Evolutionary conservation across 371 early-diverging fungal genomes (phyloP).

Genomic region (Saksenaea vasiformis): DNA sequence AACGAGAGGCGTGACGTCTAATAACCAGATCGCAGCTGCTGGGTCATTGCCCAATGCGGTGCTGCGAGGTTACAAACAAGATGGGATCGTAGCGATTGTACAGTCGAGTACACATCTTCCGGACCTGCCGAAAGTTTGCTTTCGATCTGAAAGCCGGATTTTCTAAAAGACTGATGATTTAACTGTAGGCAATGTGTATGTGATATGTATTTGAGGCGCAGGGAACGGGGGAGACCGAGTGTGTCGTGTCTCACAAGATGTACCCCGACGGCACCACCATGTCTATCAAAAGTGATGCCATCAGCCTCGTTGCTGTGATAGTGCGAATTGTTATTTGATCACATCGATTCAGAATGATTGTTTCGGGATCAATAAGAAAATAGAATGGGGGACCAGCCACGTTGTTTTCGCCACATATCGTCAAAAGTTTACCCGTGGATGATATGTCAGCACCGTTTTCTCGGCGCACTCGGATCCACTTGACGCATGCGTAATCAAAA

Average conservation of each 20-base stretch:
- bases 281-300: not conserved
- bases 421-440: constrained; percentile 1
- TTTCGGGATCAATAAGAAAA: no score
- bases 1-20: not conserved
- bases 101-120: not conserved
- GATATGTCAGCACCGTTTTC: not conserved
- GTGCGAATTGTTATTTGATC: not conserved
- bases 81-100: not conserved
- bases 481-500: not conserved
- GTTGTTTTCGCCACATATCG: not conserved
- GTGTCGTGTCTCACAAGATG: not conserved
- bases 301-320: not conserved
- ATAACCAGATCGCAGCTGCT: not conserved
- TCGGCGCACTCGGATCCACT: not conserved
- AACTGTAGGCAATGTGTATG: not conserved
- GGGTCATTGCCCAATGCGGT: not conserved
- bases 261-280: not conserved
- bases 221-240: not conserved
- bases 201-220: not conserved
- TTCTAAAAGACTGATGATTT: not conserved
- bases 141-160: no score
- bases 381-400: not conserved
- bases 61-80: not conserved
- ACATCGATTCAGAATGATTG: not conserved
- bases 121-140: not conserved